Evolutionary conservation across 2,329 filamentous ascomycete species (phyloP).

Genomic region (Paraphoma sp.): DNA sequence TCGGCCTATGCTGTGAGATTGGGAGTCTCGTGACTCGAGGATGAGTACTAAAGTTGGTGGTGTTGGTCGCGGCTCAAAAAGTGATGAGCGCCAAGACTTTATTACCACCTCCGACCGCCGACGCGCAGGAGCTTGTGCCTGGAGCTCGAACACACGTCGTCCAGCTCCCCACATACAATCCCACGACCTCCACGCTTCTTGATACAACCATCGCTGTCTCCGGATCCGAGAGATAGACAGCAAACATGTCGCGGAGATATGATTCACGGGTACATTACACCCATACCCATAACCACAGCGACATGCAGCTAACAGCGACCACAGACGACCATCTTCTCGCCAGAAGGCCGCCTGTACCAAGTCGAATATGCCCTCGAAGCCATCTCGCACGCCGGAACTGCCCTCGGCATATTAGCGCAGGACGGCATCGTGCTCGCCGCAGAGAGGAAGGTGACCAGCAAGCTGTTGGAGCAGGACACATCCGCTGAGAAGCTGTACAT

Average conservation of each 20-base stretch:
- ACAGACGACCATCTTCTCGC: constrained; percentile 99
- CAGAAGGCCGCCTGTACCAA: constrained; percentile 97
- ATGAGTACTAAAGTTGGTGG: constrained; percentile 8
- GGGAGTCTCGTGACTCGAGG: neutral
- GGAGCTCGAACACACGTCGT: constrained; percentile 41
- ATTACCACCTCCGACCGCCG: constrained; percentile 39
- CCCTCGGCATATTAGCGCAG: constrained; percentile 93
- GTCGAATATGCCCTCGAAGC: constrained; percentile 99
- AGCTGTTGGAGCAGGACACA: constrained; percentile 98
- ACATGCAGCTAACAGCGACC: constrained; percentile 27
- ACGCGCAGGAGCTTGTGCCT: constrained; percentile 48
- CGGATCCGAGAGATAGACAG: constrained; percentile 9
- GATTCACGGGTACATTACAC: constrained; percentile 81
- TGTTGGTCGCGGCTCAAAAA: constrained; percentile 32
- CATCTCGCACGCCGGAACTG: constrained; percentile 97
- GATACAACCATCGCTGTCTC: constrained; percentile 5
- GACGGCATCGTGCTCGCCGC: constrained; percentile 98
- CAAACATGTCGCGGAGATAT: constrained; percentile 90
- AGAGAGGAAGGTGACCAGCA: constrained; percentile 98
- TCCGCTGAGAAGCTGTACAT: constrained; percentile 99
- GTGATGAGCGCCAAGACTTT: constrained; percentile 33
- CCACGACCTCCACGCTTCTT: constrained; percentile 13
- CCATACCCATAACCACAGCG: constrained; percentile 5
- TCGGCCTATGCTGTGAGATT: neutral
- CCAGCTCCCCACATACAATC: constrained; percentile 29